Base-by-base conservation (phyloP, 345 rosid species). In the Combretum micranthum region DNA sequence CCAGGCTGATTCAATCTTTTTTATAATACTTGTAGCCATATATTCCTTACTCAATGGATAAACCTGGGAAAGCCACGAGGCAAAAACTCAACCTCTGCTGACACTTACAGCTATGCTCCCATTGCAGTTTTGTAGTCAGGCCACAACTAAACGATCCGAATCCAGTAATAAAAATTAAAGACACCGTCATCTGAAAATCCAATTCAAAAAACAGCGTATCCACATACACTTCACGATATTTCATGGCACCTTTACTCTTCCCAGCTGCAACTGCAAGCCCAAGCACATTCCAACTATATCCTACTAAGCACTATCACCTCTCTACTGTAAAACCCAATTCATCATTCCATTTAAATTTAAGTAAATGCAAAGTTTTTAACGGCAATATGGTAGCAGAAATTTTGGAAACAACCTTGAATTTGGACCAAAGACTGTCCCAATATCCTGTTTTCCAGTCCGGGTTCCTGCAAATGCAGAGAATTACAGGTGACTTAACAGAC, bases 221-320 rank as follows among this genome's bases (percentile, higher is more conserved):
- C 4, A 25, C 12, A 11, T 14, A 48, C 53, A 32, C 49, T 12
- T n/a, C 53, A 60, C 45, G 56, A 52, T 20, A 60, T 44, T 37
- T 46, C 39, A 81, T 83, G 90, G 92, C 95, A 70, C 80, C 81
- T 56, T 70, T 84, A 52, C 59, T 78, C 46, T 74, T 73, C 52
- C 83, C 90, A 15, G 50, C 78, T 37, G 62, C 79, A 21, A 64
- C 71, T 59, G 39, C 39, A 32, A 56, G 73, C 15, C 9, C 39
- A 32, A 56, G 73, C 15, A 45, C 70, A 62, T 71, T 64, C n/a
- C 70, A 62, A 39, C 63, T 66, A 50, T 72, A 45, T 25, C 19
- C 37, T 16, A 32, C 55, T 46, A 71, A 66, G 15, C 39, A 53
- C 20, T 53, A 54, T 63, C 67, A 60, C 59, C 73, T 80, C 20